A percentile compares a stretch with the other conserved stretches of the same genome.
phyloP scores from a whole-genome alignment of 2,329 filamentous ascomycete species.

The Cladosporium sphaerospermum region DNA sequence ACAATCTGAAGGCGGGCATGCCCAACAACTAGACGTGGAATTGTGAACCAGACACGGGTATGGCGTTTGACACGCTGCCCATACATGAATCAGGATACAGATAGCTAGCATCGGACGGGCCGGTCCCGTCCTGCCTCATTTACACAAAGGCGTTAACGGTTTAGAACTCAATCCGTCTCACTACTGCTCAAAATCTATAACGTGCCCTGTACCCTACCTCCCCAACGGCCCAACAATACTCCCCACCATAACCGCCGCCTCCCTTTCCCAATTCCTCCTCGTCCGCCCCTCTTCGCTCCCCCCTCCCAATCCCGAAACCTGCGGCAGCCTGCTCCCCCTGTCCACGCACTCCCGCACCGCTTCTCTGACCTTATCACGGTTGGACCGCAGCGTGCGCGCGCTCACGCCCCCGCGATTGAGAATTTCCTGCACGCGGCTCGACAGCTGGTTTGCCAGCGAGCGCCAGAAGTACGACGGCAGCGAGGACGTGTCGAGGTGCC shows the following conservation, averaged over 20 bases:
- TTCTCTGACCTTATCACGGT: constrained; percentile 67
- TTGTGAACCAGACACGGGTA: too few relatives aligned
- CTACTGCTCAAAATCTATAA: neutral
- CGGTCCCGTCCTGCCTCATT: too few relatives aligned
- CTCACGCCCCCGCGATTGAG: constrained; percentile 75
- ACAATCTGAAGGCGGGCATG: constrained; percentile 44
- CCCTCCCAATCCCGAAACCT: constrained; percentile 41
- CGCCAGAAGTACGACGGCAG: constrained; percentile 92
- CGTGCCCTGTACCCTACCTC: constrained; percentile 15
- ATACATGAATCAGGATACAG: too few relatives aligned
- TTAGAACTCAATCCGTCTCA: too few relatives aligned
- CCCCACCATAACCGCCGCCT: constrained; percentile 90
- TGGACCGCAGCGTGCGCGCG: constrained; percentile 71
- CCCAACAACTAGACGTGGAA: constrained; percentile 14
- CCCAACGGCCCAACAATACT: constrained; percentile 61
- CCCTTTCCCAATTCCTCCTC: constrained; percentile 67
- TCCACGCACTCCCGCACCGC: constrained; percentile 78
- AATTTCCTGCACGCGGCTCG: constrained; percentile 76
- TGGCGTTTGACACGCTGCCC: too few relatives aligned
- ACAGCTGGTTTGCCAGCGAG: constrained; percentile 71
- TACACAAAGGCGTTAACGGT: too few relatives aligned
- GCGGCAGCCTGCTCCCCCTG: constrained; percentile 63
- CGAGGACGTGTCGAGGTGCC: constrained; percentile 77
- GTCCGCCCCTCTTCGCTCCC: constrained; percentile 34
- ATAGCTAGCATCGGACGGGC: too few relatives aligned